Conservation (phyloP, 2,329 filamentous ascomycete genomes). For the Drechslerella dactyloides region DNA sequence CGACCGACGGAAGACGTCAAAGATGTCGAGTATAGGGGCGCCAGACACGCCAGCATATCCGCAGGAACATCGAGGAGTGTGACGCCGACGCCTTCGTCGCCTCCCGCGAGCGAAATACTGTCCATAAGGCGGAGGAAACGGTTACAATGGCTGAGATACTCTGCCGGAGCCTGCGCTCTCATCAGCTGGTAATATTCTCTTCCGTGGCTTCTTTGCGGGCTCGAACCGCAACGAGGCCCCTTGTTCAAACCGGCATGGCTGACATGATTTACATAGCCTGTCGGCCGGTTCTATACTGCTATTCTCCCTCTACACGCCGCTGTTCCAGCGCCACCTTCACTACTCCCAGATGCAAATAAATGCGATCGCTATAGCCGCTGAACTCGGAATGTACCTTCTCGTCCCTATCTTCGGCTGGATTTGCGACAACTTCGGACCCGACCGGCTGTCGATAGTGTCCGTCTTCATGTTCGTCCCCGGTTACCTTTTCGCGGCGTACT, state of each 20-base stretch:
- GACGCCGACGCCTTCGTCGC: conserved; percentile 26
- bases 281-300: conserved; percentile 91
- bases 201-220: background rate
- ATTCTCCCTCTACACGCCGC: conserved; percentile 90
- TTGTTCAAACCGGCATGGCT: conserved; percentile 1
- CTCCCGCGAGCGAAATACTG: conserved; percentile 27
- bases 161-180: conserved; percentile 40
- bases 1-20: conserved; percentile 40
- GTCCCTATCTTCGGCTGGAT: conserved; percentile 87
- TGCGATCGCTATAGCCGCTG: conserved; percentile 82
- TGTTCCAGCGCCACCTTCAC: conserved; percentile 82
- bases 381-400: conserved; percentile 85
- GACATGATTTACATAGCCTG: conserved; percentile 58
- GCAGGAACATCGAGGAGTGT: conserved; percentile 41
- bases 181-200: conserved; percentile 35
- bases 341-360: conserved; percentile 95
- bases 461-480: conserved; percentile 77
- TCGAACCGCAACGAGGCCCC: background rate
- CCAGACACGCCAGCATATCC: conserved; percentile 38
- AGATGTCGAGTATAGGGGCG: conserved; percentile 27
- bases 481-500: conserved; percentile 80
- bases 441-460: conserved; percentile 75
- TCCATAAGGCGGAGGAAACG: conserved; percentile 34
- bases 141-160: conserved; percentile 44
- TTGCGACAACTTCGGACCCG: conserved; percentile 86